These are phyloP conservation scores for Nakazawaea wyomingensis DNA, from an alignment of 805 yeast species.

Conservation along the genomic window DNA sequence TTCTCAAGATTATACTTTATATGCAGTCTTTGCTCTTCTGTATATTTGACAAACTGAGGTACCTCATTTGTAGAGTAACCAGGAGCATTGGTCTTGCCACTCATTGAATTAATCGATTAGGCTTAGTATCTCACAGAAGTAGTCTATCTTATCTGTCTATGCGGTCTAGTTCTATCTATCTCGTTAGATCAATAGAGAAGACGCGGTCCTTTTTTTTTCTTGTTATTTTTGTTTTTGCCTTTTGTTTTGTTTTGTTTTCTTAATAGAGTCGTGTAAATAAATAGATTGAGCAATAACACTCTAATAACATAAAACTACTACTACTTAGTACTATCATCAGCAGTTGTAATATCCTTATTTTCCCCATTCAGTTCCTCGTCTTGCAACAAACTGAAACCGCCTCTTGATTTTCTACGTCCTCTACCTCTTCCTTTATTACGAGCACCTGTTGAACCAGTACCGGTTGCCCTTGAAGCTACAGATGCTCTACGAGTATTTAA, in stretches of 20 bases:
- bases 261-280: too few relatives aligned
- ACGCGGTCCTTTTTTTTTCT: not conserved
- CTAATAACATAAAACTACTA: too few relatives aligned
- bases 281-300: too few relatives aligned
- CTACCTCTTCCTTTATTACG: constrained; percentile 11
- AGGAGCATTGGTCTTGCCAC: not conserved
- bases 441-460: not conserved
- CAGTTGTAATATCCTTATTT: not conserved
- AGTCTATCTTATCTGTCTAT: too few relatives aligned
- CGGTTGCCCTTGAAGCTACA: not conserved
- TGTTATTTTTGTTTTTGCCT: too few relatives aligned
- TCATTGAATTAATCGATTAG: too few relatives aligned
- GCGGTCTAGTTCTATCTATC: too few relatives aligned
- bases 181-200: not conserved
- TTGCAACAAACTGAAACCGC: constrained; percentile 9
- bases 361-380: constrained; percentile 12
- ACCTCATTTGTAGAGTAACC: not conserved
- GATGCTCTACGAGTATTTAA: not conserved
- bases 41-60: constrained; percentile 14
- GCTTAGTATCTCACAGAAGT: too few relatives aligned
- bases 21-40: constrained; percentile 22
- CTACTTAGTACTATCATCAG: not conserved
- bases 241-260: too few relatives aligned
- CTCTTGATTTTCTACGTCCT: constrained; percentile 12
- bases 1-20: constrained; percentile 26